Evolutionary conservation across 805 yeast genomes (phyloP).

Genomic region (Candida silvatica): DNA sequence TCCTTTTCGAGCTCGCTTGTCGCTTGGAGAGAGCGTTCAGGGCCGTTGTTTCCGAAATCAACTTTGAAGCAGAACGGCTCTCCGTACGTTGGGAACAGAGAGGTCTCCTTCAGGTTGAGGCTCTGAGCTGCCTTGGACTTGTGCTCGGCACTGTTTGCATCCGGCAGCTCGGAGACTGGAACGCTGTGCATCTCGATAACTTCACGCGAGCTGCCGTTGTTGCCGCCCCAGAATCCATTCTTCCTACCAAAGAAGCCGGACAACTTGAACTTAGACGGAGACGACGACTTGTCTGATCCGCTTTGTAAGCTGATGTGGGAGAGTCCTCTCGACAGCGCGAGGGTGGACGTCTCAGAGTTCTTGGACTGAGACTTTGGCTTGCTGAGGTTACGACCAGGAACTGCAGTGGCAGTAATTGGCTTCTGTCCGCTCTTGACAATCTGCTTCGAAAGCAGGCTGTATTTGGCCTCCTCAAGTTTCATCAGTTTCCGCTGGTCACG

Average conservation of each 20-base stretch:
- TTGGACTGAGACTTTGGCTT: neutral
- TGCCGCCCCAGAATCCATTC: constrained; percentile 53
- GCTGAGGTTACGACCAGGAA: neutral
- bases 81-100: constrained; percentile 45
- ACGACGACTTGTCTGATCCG: no score
- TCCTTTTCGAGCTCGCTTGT: constrained; percentile 49
- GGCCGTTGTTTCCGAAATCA: constrained; percentile 18
- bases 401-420: constrained; percentile 3
- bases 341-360: neutral
- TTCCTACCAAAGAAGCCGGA: constrained; percentile 31
- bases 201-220: constrained; percentile 21
- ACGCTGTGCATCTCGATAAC: constrained; percentile 24
- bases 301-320: no score
- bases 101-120: constrained; percentile 36
- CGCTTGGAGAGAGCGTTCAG: constrained; percentile 54
- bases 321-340: neutral
- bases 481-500: constrained; percentile 42
- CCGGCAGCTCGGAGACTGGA: constrained; percentile 53
- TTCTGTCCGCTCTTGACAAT: constrained; percentile 3
- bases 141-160: constrained; percentile 31
- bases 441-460: constrained; percentile 19
- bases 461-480: constrained; percentile 35
- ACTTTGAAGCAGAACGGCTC: constrained; percentile 41
- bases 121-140: constrained; percentile 40
- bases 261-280: constrained; percentile 17